phyloP scores from a whole-genome alignment of 163 green algal genomes.

The Prototheca wickerhamii region DNA sequence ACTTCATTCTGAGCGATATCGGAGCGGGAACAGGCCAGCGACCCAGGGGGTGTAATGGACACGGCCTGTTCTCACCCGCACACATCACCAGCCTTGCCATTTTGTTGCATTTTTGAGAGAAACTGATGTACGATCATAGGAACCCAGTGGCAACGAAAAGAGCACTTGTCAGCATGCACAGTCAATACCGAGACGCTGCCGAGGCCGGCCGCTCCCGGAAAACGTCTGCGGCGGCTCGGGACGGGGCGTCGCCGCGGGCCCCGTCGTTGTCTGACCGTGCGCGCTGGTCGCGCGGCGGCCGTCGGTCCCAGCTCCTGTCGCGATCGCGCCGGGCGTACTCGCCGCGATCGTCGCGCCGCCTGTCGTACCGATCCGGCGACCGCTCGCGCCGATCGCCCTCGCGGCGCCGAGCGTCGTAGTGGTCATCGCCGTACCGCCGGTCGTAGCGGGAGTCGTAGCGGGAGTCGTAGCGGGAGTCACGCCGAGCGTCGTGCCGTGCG shows the following conservation, averaged over 20 bases:
- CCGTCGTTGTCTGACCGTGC: background rate
- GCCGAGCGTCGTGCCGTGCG: background rate
- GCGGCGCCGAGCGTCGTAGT: background rate
- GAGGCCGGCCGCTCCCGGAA: background rate
- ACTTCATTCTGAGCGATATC: background rate
- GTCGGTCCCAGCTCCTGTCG: background rate
- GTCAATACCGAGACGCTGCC: background rate
- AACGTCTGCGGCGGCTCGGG: background rate
- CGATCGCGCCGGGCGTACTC: background rate
- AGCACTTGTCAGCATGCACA: no score
- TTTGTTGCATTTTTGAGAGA: background rate
- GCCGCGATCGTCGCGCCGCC: background rate
- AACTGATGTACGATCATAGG: background rate
- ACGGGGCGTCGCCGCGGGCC: background rate
- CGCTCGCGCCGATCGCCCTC: background rate
- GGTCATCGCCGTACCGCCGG: background rate
- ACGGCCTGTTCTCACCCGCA: background rate
- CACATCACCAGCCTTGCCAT: background rate
- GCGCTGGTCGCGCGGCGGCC: background rate
- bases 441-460: background rate
- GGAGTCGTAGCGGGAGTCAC: background rate
- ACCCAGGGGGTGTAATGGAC: no score
- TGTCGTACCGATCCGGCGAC: background rate
- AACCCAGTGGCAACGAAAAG: background rate
- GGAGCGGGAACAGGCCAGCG: no score